Base-by-base conservation (phyloP, 2,329 filamentous ascomycete genomes). In the Elsinoe australis region DNA sequence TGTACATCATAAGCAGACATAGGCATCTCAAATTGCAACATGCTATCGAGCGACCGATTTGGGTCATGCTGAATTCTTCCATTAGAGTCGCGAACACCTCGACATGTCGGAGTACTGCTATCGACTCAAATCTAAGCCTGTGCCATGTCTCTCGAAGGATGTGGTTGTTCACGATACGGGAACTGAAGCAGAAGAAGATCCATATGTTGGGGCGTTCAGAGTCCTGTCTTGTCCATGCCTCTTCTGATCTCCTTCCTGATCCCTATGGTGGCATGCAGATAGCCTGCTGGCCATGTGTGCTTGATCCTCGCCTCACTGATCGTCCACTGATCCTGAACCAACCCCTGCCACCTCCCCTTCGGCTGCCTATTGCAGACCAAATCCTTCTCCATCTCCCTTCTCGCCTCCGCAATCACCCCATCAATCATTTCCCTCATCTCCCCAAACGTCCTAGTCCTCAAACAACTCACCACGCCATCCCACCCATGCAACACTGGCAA, bases 401-500 rank as follows among this genome's bases (percentile, higher is more conserved):
- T 34, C n/a, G 28, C 45, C 34, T 39, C 33, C 6, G n/a, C 49
- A 28, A 55, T 48, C 15, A 52, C 53, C 18, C 50, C 53, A 22
- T 73, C 70, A 53, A 87, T 62, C 55, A 88, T 61, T 0, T 60
- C 59, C 60, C 80, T 68, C 4, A 86, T 74, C 64, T 88, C 85
- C 10, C 74, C 71, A 0, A 80, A 72, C 3, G 77, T 84, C 49
- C 84, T 73, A 5, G 82, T 85, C 34, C 85, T 69, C 55, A 87
- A 60, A 31, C 76, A 76, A 7, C 80, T 85, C 39, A 87, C 72
- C 50, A 78, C 67, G 2, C 84, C 84, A 62, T 88, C 85, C 57
- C 83, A 82, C 0, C 79, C 72, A 14, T 86, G 65, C 6, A 85
- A 76, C 51, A 83, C 75, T 0, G 84, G 83, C 12, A 87, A 64